Percentiles rank a stretch among this genome's conserved stretches.
Evolutionary conservation across 495 filamentous ascomycete genomes (phyloP).

Genomic region (Aspergillus indologenus): DNA sequence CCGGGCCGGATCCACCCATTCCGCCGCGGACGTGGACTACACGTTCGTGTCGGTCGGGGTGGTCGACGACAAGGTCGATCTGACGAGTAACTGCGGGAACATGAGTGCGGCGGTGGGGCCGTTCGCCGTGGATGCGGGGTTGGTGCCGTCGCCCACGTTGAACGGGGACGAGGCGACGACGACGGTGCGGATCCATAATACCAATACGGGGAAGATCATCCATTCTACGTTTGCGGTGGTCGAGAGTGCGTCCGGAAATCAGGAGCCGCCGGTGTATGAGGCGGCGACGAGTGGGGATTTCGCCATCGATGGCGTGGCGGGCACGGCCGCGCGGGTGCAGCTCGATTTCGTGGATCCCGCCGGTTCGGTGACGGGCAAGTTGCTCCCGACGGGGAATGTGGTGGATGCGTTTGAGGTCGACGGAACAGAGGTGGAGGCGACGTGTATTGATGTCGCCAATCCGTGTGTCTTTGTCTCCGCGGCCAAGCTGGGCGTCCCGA

Average conservation of each 20-base stretch:
- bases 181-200: slow-evolving; percentile 50
- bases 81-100: slow-evolving; percentile 71
- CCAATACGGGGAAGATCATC: slow-evolving; percentile 52
- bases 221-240: slow-evolving; percentile 47
- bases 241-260: background rate
- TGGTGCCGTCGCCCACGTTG: slow-evolving; percentile 26
- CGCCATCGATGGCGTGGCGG: slow-evolving; percentile 65
- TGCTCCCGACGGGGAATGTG: slow-evolving; percentile 61
- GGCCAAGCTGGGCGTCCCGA: slow-evolving; percentile 46
- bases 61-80: slow-evolving; percentile 55
- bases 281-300: slow-evolving; percentile 54
- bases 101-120: slow-evolving; percentile 68
- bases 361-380: slow-evolving; percentile 63
- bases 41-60: slow-evolving; percentile 70
- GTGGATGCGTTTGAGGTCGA: slow-evolving; percentile 50
- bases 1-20: slow-evolving; percentile 34
- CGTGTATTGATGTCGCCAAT: slow-evolving; percentile 63
- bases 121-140: slow-evolving; percentile 54
- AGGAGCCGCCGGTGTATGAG: slow-evolving; percentile 31
- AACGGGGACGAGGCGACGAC: no score
- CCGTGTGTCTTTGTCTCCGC: slow-evolving; percentile 63
- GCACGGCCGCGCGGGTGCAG: slow-evolving; percentile 52
- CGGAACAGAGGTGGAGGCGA: slow-evolving; percentile 36
- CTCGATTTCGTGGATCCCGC: slow-evolving; percentile 65
- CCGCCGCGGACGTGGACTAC: slow-evolving; percentile 64